These are phyloP conservation scores for Vigna reflexopilosa DNA, from an alignment of 306 rosid genomes.

Conservation along the genomic window DNA sequence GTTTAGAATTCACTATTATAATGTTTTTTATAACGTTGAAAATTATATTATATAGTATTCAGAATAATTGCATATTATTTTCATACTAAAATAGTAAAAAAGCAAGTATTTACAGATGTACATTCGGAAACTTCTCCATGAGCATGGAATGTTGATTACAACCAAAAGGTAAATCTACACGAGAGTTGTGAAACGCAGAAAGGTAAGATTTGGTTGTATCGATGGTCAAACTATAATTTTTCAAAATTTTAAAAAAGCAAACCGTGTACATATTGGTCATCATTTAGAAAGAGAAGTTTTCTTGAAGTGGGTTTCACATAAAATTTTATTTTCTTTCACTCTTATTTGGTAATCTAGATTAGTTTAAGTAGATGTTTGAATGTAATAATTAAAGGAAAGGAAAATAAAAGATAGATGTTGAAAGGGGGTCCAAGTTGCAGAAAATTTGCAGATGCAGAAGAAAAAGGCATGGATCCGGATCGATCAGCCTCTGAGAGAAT, in stretches of 20 bases:
- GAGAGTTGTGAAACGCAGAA: background rate
- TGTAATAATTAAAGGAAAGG: background rate
- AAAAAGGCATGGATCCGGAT: constrained; percentile 40
- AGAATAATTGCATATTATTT: background rate
- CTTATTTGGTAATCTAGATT: too few relatives aligned
- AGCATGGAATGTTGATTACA: background rate
- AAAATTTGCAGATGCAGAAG: constrained; percentile 6
- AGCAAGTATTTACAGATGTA: background rate
- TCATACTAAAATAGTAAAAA: background rate
- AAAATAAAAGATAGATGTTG: background rate
- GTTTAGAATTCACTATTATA: background rate
- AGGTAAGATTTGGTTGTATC: background rate
- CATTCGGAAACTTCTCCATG: background rate
- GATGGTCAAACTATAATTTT: too few relatives aligned
- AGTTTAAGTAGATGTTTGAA: background rate
- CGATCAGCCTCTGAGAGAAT: constrained; percentile 2
- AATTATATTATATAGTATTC: background rate
- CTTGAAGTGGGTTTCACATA: background rate
- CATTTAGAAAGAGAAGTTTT: background rate
- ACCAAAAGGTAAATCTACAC: background rate
- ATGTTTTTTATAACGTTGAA: background rate
- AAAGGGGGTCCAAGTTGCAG: constrained; percentile 44
- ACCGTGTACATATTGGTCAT: background rate
- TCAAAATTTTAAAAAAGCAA: background rate
- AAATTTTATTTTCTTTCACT: background rate